Evolutionary conservation across 2,329 filamentous ascomycete genomes (phyloP), one percentile per base, ranked within the genome.

Genomic region (Geoglossum cookeanum): DNA sequence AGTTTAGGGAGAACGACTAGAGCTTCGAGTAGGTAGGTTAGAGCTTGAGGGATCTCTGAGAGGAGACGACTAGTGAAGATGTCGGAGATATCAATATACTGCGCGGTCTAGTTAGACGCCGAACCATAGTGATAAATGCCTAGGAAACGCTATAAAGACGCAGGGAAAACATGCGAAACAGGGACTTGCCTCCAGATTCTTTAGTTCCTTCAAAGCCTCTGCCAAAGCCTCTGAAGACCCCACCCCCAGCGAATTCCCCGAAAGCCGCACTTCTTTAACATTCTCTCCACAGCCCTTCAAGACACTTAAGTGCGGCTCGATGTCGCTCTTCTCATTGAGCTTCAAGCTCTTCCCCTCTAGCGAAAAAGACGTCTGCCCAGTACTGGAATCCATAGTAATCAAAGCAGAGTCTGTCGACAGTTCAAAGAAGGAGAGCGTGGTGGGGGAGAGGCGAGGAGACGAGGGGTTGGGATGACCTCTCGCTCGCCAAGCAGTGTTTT

Each of bases 61-160:
- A 97, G 81, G 51, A 97, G 80, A 63, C 92, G 87, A 35, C 87
- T 87, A 59, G 92, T 98, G 75, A 97, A 98, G 75, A 98, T 95
- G 70, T 98, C 92, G 69, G 90, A 90, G 48, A 52, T 30, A 29
- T 52, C n/a, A 29, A 52, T 17, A 13, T 13, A 7, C 48, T 52
- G 47, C 15, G 6, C 30, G 4, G 30, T 4, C 29, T 6, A 11
- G 15, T 8, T 13, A 15, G 15, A 37, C n/a, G n/a, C 4, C 32
- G 8, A 3, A 8, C 8, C 22, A 55, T n/a, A 44, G 35, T n/a
- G 39, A 1, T 45, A 44, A 55, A 39, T 57, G 33, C 49, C 15
- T 42, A 22, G 11, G 45, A 44, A 45, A 39, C 15, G 30, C 60
- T 39, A 61, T 53, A 6, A 58, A 45, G 30, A 35, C 22, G 22